These are phyloP conservation scores for Paratinospora sagittata DNA, from an alignment of 164 flowering plant genomes.

Conservation along the genomic window DNA sequence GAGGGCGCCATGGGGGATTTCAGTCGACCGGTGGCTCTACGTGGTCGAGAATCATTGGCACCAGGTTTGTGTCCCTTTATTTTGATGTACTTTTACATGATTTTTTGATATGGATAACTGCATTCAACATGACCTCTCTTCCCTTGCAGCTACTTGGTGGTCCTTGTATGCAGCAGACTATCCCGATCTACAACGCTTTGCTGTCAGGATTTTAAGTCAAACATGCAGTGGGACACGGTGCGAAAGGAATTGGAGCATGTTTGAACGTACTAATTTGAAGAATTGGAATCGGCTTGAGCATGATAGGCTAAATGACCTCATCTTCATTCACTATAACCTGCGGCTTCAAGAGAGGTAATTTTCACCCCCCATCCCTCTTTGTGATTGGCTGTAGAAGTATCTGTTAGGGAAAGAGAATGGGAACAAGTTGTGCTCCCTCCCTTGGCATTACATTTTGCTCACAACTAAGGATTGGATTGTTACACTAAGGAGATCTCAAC, in stretches of 20 bases:
- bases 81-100: slow-evolving; percentile 5
- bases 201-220: slow-evolving; percentile 37
- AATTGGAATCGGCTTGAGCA: slow-evolving; percentile 30
- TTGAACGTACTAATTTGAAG: slow-evolving; percentile 25
- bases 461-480: background rate
- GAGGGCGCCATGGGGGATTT: slow-evolving; percentile 42
- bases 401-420: background rate
- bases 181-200: slow-evolving; percentile 34
- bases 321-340: slow-evolving; percentile 31
- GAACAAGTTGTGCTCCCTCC: slow-evolving; percentile 3
- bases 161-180: slow-evolving; percentile 33
- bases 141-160: slow-evolving; percentile 44
- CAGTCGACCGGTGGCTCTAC: slow-evolving; percentile 34
- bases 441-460: background rate
- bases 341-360: slow-evolving; percentile 34
- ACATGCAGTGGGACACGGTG: slow-evolving; percentile 22
- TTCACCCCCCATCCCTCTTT: too few species aligned
- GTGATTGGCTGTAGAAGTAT: too few species aligned
- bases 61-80: slow-evolving; percentile 27
- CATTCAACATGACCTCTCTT: slow-evolving; percentile 6
- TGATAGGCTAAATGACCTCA: slow-evolving; percentile 24
- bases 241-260: slow-evolving; percentile 22
- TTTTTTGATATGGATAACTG: background rate
- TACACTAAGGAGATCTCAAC: background rate
- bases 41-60: slow-evolving; percentile 31